Evolutionary conservation across 2,329 filamentous ascomycete genomes (phyloP), one percentile per base, ranked within the genome.

Genomic region (Sordariomycetes sp.): DNA sequence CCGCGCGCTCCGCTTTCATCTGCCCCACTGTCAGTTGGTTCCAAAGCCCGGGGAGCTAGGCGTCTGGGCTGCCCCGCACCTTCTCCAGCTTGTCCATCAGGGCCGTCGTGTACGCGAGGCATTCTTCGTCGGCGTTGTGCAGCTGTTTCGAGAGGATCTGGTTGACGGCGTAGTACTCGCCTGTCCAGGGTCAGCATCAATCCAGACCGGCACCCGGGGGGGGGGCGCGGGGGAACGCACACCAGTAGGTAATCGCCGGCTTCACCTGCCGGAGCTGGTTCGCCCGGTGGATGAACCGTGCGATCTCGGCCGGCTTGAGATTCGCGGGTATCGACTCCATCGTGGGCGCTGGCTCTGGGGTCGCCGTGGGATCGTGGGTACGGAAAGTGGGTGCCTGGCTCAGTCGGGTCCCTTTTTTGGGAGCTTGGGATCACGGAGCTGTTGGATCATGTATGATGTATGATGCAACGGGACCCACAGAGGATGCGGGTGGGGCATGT

Each of bases 191-290:
- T 22, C 20, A 42, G 34, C 15, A 20, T 42, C 35, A 22, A 13
- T 28, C 15, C 6, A 2, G 17, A 55, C 20, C 53, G n/a, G 15
- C 20, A 13, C n/a, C 2, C 10, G 24, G 25, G 20, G 39, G 36
- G 17, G 28, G 54, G 13, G 7, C 20, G 55, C 45, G 55, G 55
- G 55, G 48, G 42, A 39, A 79, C 86, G 67, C 79, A 95, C 92
- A 94, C 90, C 92, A 97, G 71, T 97, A 99, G 61, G 91, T 80
- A 63, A 97, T 81, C 59, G 94, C 89, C 10, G 94, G 94, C 71
- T 92, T 94, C 66, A 85, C 82, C 59, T 80, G 80, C 68, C 92
- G 87, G 54, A 99, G 81, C 74, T 99, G 92, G 39, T 82, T 80
- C 36, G 90, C 92, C 65, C 92, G 84, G 57, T 85, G 80, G 61